Base-by-base conservation (phyloP, 176 grass and related monocot genomes). In the Ananas comosus region DNA sequence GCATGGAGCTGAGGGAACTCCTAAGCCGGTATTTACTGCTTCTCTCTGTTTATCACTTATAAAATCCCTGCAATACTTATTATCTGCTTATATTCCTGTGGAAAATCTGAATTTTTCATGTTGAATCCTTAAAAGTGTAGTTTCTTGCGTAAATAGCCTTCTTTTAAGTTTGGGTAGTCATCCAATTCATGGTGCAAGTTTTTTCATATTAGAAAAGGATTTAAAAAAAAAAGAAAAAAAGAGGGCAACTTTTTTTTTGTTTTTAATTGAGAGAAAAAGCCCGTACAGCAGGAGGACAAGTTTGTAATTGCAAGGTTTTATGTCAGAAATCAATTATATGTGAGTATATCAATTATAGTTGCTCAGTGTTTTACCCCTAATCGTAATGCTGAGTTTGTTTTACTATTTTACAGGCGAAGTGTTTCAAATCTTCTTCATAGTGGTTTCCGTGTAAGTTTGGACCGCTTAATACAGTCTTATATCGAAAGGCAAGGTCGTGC, bases 401-500 rank as follows among this genome's bases (percentile, higher is more conserved):
- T 61, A 61, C 56, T 49, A 9, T 69, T 77, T 53, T 69, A 53
- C 69, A 99, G 94, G 87, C 86, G 94, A 81, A 99, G 94, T 49
- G 94, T 99, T 29, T 99, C 94, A 72, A 99, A 99, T 85, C 89
- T 99, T 73, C 94, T 99, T 64, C 88, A 79, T 63, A 99, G 91
- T 78, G 94, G 84, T 16, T 99, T 99, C 72, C 89, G 94, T 72
- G 86, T 93, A 85, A 99, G 90, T 76, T 85, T 99, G 79, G 94
- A 99, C 72, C 86, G 48, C 42, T 79, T 99, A 71, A 99, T 99
- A 90, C 83, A 87, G 49, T 99, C 94, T 69, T 99, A 99, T 72
- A 82, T 90, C 64, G 81, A 88, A 72, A 77, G 79, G 13, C 94
- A 86, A 76, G 86, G 84, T 11, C 84, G 16, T 59, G 75, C 66